Percentiles rank a stretch among this genome's conserved stretches.
Conservation (phyloP, 2,329 filamentous ascomycete genomes). For the Calonectria pseudoreteaudii region DNA sequence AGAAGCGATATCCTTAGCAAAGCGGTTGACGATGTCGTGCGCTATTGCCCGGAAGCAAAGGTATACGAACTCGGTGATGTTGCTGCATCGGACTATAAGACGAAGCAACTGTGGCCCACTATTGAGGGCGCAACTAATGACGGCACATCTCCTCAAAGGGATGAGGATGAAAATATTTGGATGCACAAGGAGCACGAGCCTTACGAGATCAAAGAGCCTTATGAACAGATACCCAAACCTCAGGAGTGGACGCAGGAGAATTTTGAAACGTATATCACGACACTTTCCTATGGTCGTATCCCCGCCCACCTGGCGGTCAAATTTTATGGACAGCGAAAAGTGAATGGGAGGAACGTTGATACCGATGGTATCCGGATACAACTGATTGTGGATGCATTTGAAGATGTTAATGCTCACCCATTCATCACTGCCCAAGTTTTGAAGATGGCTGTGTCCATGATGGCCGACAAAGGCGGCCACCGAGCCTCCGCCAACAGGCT, state of each 20-base stretch:
- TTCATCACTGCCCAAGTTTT: slow-evolving; percentile 54
- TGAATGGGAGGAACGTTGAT: slow-evolving; percentile 44
- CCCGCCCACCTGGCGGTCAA: slow-evolving; percentile 46
- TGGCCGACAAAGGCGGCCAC: slow-evolving; percentile 51
- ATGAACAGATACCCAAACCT: slow-evolving; percentile 55
- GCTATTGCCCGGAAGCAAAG: slow-evolving; percentile 45
- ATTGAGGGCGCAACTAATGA: slow-evolving; percentile 45
- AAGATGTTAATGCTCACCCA: slow-evolving; percentile 47
- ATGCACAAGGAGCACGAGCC: slow-evolving; percentile 48
- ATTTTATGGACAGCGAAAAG: slow-evolving; percentile 49
- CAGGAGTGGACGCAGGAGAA: slow-evolving; percentile 54
- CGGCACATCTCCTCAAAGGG: slow-evolving; percentile 36
- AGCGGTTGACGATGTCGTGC: slow-evolving; percentile 50
- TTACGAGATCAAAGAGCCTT: slow-evolving; percentile 47
- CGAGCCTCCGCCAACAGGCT: slow-evolving; percentile 50
- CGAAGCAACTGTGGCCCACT: slow-evolving; percentile 51
- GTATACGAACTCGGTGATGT: slow-evolving; percentile 53
- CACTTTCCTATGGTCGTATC: slow-evolving; percentile 54
- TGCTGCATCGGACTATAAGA: slow-evolving; percentile 48
- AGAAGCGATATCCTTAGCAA: slow-evolving; percentile 45
- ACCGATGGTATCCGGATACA: slow-evolving; percentile 54
- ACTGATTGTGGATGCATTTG: slow-evolving; percentile 54
- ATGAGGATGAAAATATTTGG: slow-evolving; percentile 47
- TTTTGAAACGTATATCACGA: slow-evolving; percentile 56
- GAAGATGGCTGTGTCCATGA: slow-evolving; percentile 58